Percentiles rank a stretch among this genome's conserved stretches.
Conservation (phyloP, 306 rosid genomes). For the Begonia loranthoides region DNA sequence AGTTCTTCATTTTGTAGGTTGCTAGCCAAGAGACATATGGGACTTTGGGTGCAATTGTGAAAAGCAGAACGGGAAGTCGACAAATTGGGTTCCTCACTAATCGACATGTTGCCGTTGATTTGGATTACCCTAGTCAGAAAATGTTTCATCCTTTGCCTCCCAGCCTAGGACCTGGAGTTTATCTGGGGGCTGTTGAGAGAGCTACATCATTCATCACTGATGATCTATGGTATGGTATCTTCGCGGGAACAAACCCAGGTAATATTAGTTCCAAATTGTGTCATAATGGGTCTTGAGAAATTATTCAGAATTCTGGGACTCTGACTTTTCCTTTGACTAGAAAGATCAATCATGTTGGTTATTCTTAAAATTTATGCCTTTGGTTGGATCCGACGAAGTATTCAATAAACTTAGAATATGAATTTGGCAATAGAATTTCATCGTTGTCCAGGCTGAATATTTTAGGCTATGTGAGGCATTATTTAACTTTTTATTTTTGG, state of each 20-base stretch:
- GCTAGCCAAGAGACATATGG: conserved; percentile 97
- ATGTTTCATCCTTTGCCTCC: conserved; percentile 99
- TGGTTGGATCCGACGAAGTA: no score
- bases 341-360: no score
- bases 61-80: conserved; percentile 78
- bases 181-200: conserved; percentile 98
- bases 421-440: no score
- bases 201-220: conserved; percentile 97
- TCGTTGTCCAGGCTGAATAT: no score
- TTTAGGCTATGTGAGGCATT: no score
- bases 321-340: no score
- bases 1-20: conserved; percentile 45
- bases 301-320: no score
- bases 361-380: no score
- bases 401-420: no score
- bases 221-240: conserved; percentile 93
- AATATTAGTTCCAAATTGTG: conserved; percentile 4
- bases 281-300: no score
- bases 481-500: no score
- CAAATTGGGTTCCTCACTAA: conserved; percentile 96
- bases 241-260: conserved; percentile 99
- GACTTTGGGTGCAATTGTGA: conserved; percentile 93
- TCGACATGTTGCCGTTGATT: conserved; percentile 97
- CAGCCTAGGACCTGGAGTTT: conserved; percentile 96
- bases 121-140: conserved; percentile 94